Conservation (phyloP, 352 stramenopile species). For the Phytophthora pseudosyringae region DNA sequence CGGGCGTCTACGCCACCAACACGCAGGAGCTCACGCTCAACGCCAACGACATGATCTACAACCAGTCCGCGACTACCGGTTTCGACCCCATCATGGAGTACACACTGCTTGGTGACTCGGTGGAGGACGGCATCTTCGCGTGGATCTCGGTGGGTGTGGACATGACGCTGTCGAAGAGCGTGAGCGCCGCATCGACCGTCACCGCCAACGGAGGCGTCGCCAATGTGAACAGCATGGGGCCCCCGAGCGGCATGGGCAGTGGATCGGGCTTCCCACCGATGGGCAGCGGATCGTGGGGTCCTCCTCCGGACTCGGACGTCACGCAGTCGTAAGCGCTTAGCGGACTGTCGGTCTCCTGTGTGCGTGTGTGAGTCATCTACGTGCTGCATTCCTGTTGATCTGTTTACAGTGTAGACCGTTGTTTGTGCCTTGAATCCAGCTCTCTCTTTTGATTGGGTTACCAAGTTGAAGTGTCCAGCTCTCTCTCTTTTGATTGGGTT, state of each 20-base stretch:
- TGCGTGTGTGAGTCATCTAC: no score
- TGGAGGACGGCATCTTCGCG: conserved; percentile 32
- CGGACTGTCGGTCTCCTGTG: no score
- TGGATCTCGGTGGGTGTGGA: conserved; percentile 40
- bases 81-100: conserved; percentile 37
- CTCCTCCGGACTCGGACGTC: conserved; percentile 11
- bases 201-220: conserved; percentile 29
- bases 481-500: no score
- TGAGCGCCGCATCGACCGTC: conserved; percentile 36
- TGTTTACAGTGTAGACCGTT: background rate
- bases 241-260: conserved; percentile 9
- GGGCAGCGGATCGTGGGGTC: conserved; percentile 14
- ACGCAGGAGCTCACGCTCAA: conserved; percentile 29
- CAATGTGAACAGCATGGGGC: conserved; percentile 22
- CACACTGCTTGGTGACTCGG: conserved; percentile 20
- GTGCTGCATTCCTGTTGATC: background rate
- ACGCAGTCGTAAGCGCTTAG: conserved; percentile 14
- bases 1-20: conserved; percentile 29
- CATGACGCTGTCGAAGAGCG: conserved; percentile 32
- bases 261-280: conserved; percentile 17
- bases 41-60: conserved; percentile 27
- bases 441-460: conserved; percentile 10
- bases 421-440: conserved; percentile 3
- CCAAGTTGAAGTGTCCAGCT: conserved; percentile 19
- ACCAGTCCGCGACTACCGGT: conserved; percentile 14